Percentiles rank a stretch among this genome's conserved stretches.
Conservation (phyloP, 306 rosid genomes). For the Cicer pinnatifidum region DNA sequence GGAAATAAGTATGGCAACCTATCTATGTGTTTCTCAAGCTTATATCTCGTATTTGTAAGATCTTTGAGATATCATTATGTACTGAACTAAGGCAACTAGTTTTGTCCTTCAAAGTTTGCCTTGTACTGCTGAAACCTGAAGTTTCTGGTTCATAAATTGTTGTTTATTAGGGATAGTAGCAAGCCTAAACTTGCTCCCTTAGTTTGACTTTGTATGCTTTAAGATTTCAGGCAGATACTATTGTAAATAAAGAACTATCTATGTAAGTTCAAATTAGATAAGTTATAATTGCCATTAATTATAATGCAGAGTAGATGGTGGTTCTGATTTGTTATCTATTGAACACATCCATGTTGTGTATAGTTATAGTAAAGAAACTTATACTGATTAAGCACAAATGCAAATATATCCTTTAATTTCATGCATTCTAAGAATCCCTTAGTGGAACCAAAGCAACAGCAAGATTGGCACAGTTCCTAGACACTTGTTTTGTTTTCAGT, state of each 20-base stretch:
- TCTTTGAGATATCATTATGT: constrained; percentile 34
- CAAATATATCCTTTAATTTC: not conserved
- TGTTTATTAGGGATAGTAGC: constrained; percentile 15
- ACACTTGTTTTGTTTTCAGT: constrained; percentile 29
- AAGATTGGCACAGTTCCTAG: constrained; percentile 11
- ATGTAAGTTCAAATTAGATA: constrained; percentile 23
- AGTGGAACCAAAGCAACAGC: constrained; percentile 25
- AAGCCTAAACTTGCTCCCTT: constrained; percentile 30
- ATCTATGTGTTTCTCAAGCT: constrained; percentile 20
- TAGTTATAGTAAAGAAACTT: not conserved
- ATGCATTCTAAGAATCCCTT: not conserved
- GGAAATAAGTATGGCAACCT: constrained; percentile 67
- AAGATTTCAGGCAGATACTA: constrained; percentile 24
- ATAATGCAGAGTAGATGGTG: constrained; percentile 24
- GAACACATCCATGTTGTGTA: not conserved
- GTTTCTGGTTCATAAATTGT: constrained; percentile 15
- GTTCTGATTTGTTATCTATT: constrained; percentile 7
- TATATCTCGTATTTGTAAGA: constrained; percentile 33
- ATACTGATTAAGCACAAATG: not conserved
- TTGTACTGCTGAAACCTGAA: constrained; percentile 10
- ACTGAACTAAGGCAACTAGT: constrained; percentile 19
- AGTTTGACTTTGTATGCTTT: constrained; percentile 3
- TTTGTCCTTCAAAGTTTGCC: constrained; percentile 1
- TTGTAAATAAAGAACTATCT: constrained; percentile 20
- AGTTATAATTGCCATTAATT: not conserved